Percentiles rank a stretch among this genome's conserved stretches.
Evolutionary conservation across 768 basidiomycete species (phyloP).

Genomic region (Inosperma sp.): DNA sequence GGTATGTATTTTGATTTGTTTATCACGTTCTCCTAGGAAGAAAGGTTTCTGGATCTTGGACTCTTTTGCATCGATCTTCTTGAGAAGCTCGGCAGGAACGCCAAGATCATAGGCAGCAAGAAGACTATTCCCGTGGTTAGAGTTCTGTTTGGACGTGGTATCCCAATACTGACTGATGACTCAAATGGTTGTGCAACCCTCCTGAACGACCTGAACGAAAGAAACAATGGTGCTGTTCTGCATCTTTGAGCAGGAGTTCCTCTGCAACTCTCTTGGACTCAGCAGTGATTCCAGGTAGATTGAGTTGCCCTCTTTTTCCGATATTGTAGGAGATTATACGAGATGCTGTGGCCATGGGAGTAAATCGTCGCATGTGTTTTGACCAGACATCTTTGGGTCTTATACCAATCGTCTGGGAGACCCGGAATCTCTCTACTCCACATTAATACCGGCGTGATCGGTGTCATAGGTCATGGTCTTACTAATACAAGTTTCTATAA

Average conservation of each 20-base stretch:
- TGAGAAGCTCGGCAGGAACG: slow-evolving; percentile 40
- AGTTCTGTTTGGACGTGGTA: neutral
- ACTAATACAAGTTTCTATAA: too few species aligned
- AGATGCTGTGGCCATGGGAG: slow-evolving; percentile 11
- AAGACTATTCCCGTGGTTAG: slow-evolving; percentile 31
- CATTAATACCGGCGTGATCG: too few species aligned
- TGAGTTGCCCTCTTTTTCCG: slow-evolving; percentile 36
- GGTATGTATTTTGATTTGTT: slow-evolving; percentile 32
- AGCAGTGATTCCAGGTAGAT: slow-evolving; percentile 43
- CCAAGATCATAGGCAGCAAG: slow-evolving; percentile 56
- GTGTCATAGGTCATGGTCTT: too few species aligned
- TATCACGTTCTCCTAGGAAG: slow-evolving; percentile 31
- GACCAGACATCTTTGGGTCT: neutral
- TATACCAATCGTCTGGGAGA: neutral
- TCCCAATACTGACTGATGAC: slow-evolving; percentile 46
- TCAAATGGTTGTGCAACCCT: slow-evolving; percentile 53
- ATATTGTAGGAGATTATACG: slow-evolving; percentile 21
- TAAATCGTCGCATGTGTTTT: slow-evolving; percentile 7
- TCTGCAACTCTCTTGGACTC: slow-evolving; percentile 40
- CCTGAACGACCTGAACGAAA: slow-evolving; percentile 30
- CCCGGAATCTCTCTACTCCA: too few species aligned
- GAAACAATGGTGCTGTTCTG: slow-evolving; percentile 48
- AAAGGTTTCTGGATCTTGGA: slow-evolving; percentile 37
- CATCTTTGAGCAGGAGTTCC: slow-evolving; percentile 45
- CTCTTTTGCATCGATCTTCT: slow-evolving; percentile 46